Conservation (phyloP, 805 yeast species). For the Cyberlindnera meyerae region DNA sequence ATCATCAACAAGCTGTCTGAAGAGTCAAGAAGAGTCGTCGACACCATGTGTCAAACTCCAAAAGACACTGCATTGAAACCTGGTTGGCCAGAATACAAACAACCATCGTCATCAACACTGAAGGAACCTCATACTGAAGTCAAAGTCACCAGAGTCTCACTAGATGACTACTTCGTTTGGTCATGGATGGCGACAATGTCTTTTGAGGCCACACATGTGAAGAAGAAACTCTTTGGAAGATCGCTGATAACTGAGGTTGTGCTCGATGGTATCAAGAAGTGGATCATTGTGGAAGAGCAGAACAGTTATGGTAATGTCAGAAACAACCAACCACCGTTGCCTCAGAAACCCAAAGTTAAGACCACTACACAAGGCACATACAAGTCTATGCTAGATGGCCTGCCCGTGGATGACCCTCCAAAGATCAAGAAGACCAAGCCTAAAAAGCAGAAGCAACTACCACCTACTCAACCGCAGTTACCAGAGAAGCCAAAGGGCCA, state of each 20-base stretch:
- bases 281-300: slow-evolving; percentile 73
- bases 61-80: slow-evolving; percentile 31
- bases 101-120: slow-evolving; percentile 22
- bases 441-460: slow-evolving; percentile 11
- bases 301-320: slow-evolving; percentile 32
- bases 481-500: slow-evolving; percentile 3
- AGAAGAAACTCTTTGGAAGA: slow-evolving; percentile 72
- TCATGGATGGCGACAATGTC: slow-evolving; percentile 81
- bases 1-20: slow-evolving; percentile 62
- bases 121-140: slow-evolving; percentile 26
- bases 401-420: slow-evolving; percentile 9
- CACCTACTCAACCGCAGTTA: slow-evolving; percentile 1
- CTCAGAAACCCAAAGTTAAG: slow-evolving; percentile 18
- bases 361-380: slow-evolving; percentile 20
- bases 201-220: slow-evolving; percentile 60
- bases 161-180: slow-evolving; percentile 89
- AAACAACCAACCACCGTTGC: slow-evolving; percentile 18
- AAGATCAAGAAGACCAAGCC: slow-evolving; percentile 2
- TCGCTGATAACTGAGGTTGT: slow-evolving; percentile 80
- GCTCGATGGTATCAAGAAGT: slow-evolving; percentile 67
- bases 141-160: slow-evolving; percentile 52
- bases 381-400: slow-evolving; percentile 21
- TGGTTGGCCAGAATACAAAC: slow-evolving; percentile 33
- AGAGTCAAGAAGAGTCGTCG: slow-evolving; percentile 60
- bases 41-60: slow-evolving; percentile 34